These are phyloP conservation scores for Backusella tarrabulga DNA, from an alignment of 192 early-diverging fungal species.

Conservation along the genomic window DNA sequence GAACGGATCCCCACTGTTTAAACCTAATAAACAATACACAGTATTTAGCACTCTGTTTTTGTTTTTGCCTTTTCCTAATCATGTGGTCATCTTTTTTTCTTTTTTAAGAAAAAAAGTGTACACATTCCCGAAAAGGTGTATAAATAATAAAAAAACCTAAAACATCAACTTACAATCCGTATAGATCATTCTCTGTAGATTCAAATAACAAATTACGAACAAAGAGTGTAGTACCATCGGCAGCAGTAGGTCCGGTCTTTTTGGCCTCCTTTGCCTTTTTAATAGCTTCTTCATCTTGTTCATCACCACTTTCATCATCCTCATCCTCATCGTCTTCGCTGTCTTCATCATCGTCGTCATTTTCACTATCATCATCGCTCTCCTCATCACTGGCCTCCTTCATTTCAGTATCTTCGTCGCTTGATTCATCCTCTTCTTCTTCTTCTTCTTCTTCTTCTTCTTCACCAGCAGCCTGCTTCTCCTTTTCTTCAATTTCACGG, in stretches of 20 bases:
- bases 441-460: constrained; percentile 36
- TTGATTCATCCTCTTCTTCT: constrained; percentile 32
- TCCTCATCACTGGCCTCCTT: constrained; percentile 42
- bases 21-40: constrained; percentile 49
- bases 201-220: constrained; percentile 93
- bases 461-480: constrained; percentile 39
- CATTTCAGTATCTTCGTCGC: constrained; percentile 31
- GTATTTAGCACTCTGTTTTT: background rate
- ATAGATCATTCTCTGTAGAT: constrained; percentile 78
- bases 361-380: constrained; percentile 44
- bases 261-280: constrained; percentile 35
- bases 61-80: background rate
- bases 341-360: constrained; percentile 39
- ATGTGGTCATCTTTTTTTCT: background rate
- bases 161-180: constrained; percentile 36
- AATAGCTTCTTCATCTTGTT: constrained; percentile 40
- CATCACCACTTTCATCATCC: constrained; percentile 20
- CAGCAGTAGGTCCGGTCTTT: constrained; percentile 35
- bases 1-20: constrained; percentile 65
- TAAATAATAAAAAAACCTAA: background rate
- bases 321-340: constrained; percentile 42
- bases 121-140: background rate
- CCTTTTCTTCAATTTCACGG: constrained; percentile 49
- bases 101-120: background rate
- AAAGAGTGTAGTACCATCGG: constrained; percentile 84